These are phyloP conservation scores for Cucumis sativus DNA, from an alignment of 306 rosid species.

Conservation along the genomic window Cucumber_9930_V3 NC_026655.2:24223001-24223500, in stretches of 20 bases:
- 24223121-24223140: slow-evolving; percentile 87
- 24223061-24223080: slow-evolving; percentile 95
- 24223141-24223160: slow-evolving; percentile 88
- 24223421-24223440: slow-evolving; percentile 45
- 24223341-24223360: slow-evolving; percentile 58
- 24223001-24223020: slow-evolving; percentile 3
- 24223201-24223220: slow-evolving; percentile 88
- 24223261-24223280: slow-evolving; percentile 53
- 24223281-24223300: slow-evolving; percentile 39
- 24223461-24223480: slow-evolving; percentile 75
- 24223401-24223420: slow-evolving; percentile 40
- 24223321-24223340: slow-evolving; percentile 31
- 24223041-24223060: slow-evolving; percentile 79
- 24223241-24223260: slow-evolving; percentile 65
- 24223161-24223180: slow-evolving; percentile 94
- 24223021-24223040: slow-evolving; percentile 4
- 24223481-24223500: slow-evolving; percentile 63
- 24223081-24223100: slow-evolving; percentile 94
- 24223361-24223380: slow-evolving; percentile 55
- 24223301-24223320: slow-evolving; percentile 35
- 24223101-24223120: slow-evolving; percentile 75
- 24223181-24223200: slow-evolving; percentile 91
- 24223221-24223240: slow-evolving; percentile 85
- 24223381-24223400: slow-evolving; percentile 40
- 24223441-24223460: slow-evolving; percentile 51